Evolutionary conservation across 2,329 filamentous ascomycete species (phyloP).

Genomic region (Cercospora janseana): DNA sequence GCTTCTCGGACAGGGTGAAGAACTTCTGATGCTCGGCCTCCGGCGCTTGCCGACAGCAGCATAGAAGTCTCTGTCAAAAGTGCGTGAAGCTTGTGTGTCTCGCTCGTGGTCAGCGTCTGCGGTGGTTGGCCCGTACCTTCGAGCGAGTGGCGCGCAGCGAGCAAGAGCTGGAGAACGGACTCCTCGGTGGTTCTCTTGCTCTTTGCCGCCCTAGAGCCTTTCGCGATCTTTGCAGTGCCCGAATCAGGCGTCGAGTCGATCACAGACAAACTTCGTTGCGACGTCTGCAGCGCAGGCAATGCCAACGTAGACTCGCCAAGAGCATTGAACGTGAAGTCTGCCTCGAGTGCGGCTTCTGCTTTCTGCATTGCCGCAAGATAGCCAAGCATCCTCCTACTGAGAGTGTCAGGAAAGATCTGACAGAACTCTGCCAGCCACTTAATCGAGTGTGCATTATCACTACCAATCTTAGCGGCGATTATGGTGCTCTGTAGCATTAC

Average conservation of each 20-base stretch:
- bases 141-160: conserved; percentile 25
- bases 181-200: conserved; percentile 13
- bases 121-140: neutral
- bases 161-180: conserved; percentile 19
- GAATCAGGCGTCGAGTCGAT: neutral
- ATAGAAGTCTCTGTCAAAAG: conserved; percentile 65
- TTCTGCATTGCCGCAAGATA: conserved; percentile 19
- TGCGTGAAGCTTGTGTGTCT: conserved; percentile 52
- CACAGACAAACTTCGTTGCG: conserved; percentile 3
- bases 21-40: conserved; percentile 48
- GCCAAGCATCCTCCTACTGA: conserved; percentile 14
- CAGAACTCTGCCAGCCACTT: conserved; percentile 6
- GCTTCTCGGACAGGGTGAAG: conserved; percentile 47
- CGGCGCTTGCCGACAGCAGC: conserved; percentile 59
- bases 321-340: conserved; percentile 50
- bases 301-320: conserved; percentile 85
- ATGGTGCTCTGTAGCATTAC: conserved; percentile 16
- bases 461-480: conserved; percentile 12
- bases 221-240: neutral
- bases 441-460: neutral
- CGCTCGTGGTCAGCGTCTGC: conserved; percentile 17
- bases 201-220: conserved; percentile 6
- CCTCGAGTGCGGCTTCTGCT: conserved; percentile 52
- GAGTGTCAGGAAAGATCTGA: conserved; percentile 11
- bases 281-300: conserved; percentile 62